These are phyloP conservation scores for Talaromyces islandicus DNA, from an alignment of 2,329 filamentous ascomycete genomes.

Conservation along the genomic window DNA sequence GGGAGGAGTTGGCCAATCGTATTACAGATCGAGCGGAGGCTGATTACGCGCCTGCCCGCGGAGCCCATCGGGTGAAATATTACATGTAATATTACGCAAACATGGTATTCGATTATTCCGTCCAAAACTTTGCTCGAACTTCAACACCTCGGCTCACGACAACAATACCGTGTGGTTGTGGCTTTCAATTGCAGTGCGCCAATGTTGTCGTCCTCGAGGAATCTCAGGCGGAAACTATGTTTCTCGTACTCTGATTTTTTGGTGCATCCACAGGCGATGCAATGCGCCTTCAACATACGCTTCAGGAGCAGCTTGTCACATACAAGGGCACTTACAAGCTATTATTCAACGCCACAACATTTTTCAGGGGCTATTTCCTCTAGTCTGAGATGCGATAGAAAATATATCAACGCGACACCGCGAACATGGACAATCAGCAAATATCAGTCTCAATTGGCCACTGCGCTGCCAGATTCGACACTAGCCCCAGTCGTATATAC, in stretches of 20 bases:
- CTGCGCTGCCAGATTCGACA: background rate
- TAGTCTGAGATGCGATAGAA: background rate
- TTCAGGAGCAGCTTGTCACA: background rate
- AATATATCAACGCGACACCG: background rate
- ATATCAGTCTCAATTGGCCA: constrained; percentile 1
- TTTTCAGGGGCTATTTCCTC: background rate
- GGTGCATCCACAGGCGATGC: background rate
- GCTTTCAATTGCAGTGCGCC: background rate
- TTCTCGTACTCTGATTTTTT: background rate
- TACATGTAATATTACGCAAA: background rate
- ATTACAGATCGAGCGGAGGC: background rate
- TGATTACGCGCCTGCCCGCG: background rate
- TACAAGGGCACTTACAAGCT: background rate
- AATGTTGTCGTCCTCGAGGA: background rate
- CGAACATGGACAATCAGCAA: background rate
- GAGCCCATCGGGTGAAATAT: background rate
- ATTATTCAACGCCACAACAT: background rate
- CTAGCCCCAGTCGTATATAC: constrained; percentile 28
- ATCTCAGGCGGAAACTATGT: background rate
- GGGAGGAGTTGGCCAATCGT: background rate
- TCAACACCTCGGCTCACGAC: background rate
- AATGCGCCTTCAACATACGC: background rate
- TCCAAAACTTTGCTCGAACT: background rate
- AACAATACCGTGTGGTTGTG: background rate
- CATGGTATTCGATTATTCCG: background rate